Evolutionary conservation across 2,329 filamentous ascomycete species (phyloP), one percentile per base, ranked within the genome.

Genomic region (Rutstroemia sp.): DNA sequence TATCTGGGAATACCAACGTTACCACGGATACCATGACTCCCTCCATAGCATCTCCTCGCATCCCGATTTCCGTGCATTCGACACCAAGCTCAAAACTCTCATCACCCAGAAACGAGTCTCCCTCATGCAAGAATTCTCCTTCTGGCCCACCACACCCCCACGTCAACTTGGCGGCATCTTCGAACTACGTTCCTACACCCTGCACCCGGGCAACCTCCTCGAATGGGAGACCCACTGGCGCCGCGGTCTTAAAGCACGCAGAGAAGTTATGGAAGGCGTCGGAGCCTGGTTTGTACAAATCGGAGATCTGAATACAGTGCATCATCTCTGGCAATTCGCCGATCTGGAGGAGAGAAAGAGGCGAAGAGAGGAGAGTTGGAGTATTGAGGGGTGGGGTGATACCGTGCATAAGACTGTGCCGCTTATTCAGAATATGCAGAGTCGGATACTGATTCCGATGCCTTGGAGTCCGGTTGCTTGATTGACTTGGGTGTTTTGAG

Each of bases 171-270:
- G 94, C 55, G 94, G 94, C 47, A 74, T 99, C 44, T 99, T 99
- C 70, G 94, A 99, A 76, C 80, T 99, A 37, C 89, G 94, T 52
- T 96, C 94, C 1, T 99, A 99, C 77, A 96, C 91, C 5, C 81
- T 99, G 21, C 90, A 96, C 70, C 94, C 94, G 0, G 94, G 94
- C 44, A 96, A 96, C 71, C 79, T 99, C 45, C 81, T 99, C 7
- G 94, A 99, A 74, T 99, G 94, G 94, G 94, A 99, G 79, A 95
- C 90, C 42, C 94, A 99, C 74, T 99, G 94, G 94, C 83, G 95
- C 59, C 85, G 90, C 62, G 94, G 94, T 25, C 80, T 99, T 54
- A 88, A 89, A 73, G 94, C 94, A 2, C 83, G 94, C 52, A 83
- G 91, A 50, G 91, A 97, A 74, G 92, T 97, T 55, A 99, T 99